phyloP scores from a whole-genome alignment of 2,329 filamentous ascomycete species.

The Fusarium humuli region DNA sequence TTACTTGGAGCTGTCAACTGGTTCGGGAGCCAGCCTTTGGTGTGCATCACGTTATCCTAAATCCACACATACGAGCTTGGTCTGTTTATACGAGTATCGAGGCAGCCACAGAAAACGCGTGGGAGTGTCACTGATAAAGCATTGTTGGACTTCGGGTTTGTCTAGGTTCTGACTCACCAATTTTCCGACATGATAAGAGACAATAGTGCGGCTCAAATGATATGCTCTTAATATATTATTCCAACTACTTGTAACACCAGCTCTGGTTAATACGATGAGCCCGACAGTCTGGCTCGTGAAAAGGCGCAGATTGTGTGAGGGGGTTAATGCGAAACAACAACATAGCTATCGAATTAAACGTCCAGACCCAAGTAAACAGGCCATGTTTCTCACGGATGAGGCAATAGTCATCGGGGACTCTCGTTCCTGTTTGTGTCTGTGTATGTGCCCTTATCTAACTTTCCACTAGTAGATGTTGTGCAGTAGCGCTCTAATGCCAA shows the following conservation, averaged over 20 bases:
- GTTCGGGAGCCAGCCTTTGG: background rate
- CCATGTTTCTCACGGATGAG: accelerated
- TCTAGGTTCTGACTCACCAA: background rate
- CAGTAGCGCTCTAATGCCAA: background rate
- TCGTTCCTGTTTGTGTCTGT: background rate
- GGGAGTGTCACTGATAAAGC: background rate
- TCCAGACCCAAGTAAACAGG: background rate
- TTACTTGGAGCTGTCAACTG: background rate
- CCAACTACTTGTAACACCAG: too few species aligned
- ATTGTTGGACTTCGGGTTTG: background rate
- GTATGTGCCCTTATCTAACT: background rate
- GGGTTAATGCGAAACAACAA: background rate
- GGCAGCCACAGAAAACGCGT: background rate
- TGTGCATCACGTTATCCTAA: background rate
- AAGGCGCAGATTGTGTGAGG: background rate
- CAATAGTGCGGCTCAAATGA: background rate
- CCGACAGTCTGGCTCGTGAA: background rate
- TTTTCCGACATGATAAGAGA: background rate
- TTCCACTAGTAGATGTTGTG: background rate
- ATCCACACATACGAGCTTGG: background rate
- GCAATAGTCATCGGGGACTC: background rate
- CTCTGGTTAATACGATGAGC: background rate
- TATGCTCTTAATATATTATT: background rate
- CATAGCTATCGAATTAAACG: background rate
- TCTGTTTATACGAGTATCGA: background rate